These are phyloP conservation scores for Strobilomyces echinocephalus DNA, from an alignment of 768 basidiomycete species.

Conservation along the genomic window DNA sequence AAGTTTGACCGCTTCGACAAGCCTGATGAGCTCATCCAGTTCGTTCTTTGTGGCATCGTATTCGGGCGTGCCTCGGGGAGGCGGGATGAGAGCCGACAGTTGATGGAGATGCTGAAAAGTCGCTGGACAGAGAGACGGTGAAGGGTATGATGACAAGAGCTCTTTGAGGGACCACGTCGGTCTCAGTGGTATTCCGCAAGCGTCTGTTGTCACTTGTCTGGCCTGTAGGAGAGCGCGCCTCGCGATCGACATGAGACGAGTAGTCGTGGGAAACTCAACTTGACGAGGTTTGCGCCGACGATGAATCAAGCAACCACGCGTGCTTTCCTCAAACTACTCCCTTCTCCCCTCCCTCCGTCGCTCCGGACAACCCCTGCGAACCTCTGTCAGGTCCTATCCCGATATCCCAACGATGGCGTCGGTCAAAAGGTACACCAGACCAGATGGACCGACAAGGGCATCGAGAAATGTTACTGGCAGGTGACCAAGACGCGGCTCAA, in stretches of 20 bases:
- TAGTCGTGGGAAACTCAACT: constrained; percentile 11
- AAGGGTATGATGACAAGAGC: constrained; percentile 73
- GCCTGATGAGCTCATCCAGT: constrained; percentile 64
- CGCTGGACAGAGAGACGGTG: constrained; percentile 51
- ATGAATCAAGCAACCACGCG: constrained; percentile 27
- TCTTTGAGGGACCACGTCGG: constrained; percentile 81
- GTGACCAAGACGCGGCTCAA: constrained; percentile 72
- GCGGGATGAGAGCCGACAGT: constrained; percentile 69
- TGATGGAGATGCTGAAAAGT: constrained; percentile 64
- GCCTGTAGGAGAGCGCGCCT: constrained; percentile 3
- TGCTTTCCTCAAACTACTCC: constrained; percentile 53
- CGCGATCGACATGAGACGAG: constrained; percentile 5
- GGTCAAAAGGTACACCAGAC: constrained; percentile 67
- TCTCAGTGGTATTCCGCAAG: constrained; percentile 55
- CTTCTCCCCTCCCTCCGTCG: constrained; percentile 53
- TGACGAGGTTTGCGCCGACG: constrained; percentile 15
- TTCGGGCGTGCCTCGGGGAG: constrained; percentile 51
- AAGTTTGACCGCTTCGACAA: constrained; percentile 79
- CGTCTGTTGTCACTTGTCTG: constrained; percentile 39
- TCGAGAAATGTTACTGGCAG: constrained; percentile 66
- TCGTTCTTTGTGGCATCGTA: constrained; percentile 50
- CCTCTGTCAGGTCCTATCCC: constrained; percentile 68
- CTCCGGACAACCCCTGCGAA: constrained; percentile 55
- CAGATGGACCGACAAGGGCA: constrained; percentile 68
- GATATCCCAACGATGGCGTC: constrained; percentile 61